Percentiles rank a stretch among this genome's conserved stretches.
Evolutionary conservation across 2,329 filamentous ascomycete species (phyloP).

Genomic region (Rosellinia necatrix): DNA sequence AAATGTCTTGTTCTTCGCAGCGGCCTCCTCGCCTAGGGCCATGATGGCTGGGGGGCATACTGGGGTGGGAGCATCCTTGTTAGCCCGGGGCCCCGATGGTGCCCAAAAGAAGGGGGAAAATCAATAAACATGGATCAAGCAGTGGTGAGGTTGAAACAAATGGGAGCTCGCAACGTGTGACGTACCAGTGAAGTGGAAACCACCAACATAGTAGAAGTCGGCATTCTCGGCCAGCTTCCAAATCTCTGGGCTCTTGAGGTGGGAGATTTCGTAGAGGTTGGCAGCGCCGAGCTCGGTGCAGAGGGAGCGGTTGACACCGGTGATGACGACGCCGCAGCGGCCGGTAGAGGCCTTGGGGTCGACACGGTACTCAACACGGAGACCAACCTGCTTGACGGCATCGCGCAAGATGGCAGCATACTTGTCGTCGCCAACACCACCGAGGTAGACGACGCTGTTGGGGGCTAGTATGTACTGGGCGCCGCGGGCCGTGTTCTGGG

Average conservation of each 20-base stretch:
- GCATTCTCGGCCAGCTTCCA: conserved; percentile 92
- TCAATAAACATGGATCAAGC: background rate
- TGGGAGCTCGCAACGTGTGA: background rate
- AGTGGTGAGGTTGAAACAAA: background rate
- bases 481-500: conserved; percentile 95
- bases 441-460: conserved; percentile 90
- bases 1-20: conserved; percentile 86
- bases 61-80: conserved; percentile 28
- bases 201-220: conserved; percentile 89
- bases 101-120: background rate
- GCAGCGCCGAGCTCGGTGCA: conserved; percentile 94
- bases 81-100: background rate
- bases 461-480: conserved; percentile 93
- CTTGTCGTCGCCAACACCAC: conserved; percentile 93
- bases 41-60: conserved; percentile 90
- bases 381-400: conserved; percentile 83
- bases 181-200: conserved; percentile 84
- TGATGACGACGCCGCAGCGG: conserved; percentile 95
- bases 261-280: conserved; percentile 95
- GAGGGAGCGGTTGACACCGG: conserved; percentile 92
- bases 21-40: conserved; percentile 89
- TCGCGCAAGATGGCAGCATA: conserved; percentile 87
- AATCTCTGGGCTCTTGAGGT: conserved; percentile 87
- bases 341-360: conserved; percentile 85
- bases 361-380: conserved; percentile 93